Conservation (phyloP, 345 rosid genomes). For the Boechera retrofracta region DNA sequence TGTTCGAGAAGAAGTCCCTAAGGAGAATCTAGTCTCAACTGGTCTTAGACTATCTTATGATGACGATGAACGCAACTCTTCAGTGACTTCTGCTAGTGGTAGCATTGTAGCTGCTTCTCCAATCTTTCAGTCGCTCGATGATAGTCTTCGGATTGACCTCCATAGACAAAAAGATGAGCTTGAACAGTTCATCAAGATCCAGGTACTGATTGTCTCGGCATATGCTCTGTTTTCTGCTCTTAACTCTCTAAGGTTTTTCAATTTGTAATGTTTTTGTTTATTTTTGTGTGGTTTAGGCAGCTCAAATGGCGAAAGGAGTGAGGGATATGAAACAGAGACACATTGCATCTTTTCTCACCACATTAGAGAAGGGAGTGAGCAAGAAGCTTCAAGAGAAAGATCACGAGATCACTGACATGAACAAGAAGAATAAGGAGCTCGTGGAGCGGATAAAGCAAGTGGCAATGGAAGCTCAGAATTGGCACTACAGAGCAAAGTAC, state of each 20-base stretch:
- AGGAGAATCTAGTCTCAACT: slow-evolving; percentile 67
- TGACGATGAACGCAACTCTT: slow-evolving; percentile 76
- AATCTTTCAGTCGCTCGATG: slow-evolving; percentile 53
- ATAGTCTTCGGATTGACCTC: slow-evolving; percentile 54
- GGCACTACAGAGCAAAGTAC: slow-evolving; percentile 76
- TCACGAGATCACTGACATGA: slow-evolving; percentile 60
- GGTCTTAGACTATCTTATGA: slow-evolving; percentile 71
- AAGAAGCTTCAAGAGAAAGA: slow-evolving; percentile 71
- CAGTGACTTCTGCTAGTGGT: slow-evolving; percentile 62
- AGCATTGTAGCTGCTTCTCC: slow-evolving; percentile 52
- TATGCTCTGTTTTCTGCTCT: not conserved
- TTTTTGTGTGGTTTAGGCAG: slow-evolving; percentile 53
- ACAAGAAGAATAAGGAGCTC: slow-evolving; percentile 66
- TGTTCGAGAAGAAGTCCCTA: slow-evolving; percentile 53
- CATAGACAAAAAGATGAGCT: slow-evolving; percentile 69
- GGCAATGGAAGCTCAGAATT: slow-evolving; percentile 60
- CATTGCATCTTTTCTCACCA: slow-evolving; percentile 52
- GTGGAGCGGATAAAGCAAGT: slow-evolving; percentile 65
- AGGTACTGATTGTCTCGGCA: slow-evolving; percentile 49
- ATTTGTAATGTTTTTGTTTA: slow-evolving; percentile 31
- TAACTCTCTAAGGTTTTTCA: not conserved
- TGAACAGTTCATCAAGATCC: slow-evolving; percentile 58
- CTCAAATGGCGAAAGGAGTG: slow-evolving; percentile 59
- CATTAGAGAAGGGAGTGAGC: slow-evolving; percentile 63
- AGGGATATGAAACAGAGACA: slow-evolving; percentile 65